A percentile compares a stretch with the other conserved stretches of the same genome.
phyloP scores from a whole-genome alignment of 2,329 filamentous ascomycete species.

The Macroventuria anomochaeta region DNA sequence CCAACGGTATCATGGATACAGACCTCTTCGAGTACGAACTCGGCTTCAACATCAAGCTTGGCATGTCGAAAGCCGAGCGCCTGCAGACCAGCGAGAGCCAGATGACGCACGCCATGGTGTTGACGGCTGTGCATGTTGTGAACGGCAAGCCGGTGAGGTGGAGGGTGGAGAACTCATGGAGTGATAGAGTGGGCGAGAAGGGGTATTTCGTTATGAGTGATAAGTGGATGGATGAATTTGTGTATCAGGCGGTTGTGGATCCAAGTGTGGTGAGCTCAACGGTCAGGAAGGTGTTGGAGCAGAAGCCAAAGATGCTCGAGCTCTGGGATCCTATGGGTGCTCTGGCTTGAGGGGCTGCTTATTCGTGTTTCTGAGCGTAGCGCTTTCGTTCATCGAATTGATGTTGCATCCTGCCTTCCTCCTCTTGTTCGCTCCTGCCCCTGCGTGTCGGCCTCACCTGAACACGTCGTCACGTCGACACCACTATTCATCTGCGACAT shows the following conservation, averaged over 20 bases:
- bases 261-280: constrained; percentile 65
- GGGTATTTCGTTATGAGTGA: constrained; percentile 93
- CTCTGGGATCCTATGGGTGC: constrained; percentile 83
- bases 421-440: neutral
- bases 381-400: neutral
- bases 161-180: constrained; percentile 90
- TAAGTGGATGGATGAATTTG: constrained; percentile 68
- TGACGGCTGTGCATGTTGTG: constrained; percentile 82
- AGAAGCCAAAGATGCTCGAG: constrained; percentile 67
- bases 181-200: constrained; percentile 69
- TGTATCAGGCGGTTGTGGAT: constrained; percentile 86
- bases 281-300: constrained; percentile 71
- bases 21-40: constrained; percentile 79
- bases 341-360: constrained; percentile 56
- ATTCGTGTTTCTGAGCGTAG: neutral
- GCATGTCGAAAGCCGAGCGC: constrained; percentile 77
- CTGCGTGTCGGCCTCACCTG: neutral
- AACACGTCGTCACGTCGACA: neutral
- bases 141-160: constrained; percentile 73
- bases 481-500: neutral
- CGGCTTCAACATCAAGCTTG: constrained; percentile 78
- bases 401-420: neutral
- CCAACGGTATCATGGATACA: constrained; percentile 79
- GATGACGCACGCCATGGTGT: constrained; percentile 93
- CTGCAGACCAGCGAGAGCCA: constrained; percentile 75